Evolutionary conservation across 352 stramenopile genomes (phyloP).

Genomic region (Blastocystis sp.): DNA sequence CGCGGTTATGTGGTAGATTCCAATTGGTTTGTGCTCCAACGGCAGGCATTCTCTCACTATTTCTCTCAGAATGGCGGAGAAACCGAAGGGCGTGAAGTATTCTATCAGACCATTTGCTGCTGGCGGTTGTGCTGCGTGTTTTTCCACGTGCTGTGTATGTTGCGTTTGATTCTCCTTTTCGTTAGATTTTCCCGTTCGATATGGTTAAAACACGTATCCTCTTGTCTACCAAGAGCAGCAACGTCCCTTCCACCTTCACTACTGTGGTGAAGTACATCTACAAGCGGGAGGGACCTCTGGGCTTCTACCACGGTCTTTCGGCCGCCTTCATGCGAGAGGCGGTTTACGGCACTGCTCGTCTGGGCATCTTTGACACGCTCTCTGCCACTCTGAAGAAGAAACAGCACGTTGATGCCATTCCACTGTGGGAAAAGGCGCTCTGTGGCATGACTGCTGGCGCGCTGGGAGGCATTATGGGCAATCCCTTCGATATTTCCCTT

Average conservation of each 20-base stretch:
- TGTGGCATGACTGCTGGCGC: constrained; percentile 71
- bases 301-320: constrained; percentile 73
- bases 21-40: no score
- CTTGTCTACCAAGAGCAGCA: constrained; percentile 45
- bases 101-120: constrained; percentile 19
- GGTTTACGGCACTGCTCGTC: constrained; percentile 75
- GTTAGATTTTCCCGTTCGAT: constrained; percentile 53
- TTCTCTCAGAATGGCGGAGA: background rate
- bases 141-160: constrained; percentile 52
- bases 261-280: constrained; percentile 52
- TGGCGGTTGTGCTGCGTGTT: constrained; percentile 31
- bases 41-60: background rate
- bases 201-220: constrained; percentile 59
- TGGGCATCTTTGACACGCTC: constrained; percentile 73
- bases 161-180: background rate
- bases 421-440: constrained; percentile 71
- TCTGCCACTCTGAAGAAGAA: constrained; percentile 70
- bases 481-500: constrained; percentile 94
- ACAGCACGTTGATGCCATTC: constrained; percentile 71
- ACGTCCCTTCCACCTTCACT: constrained; percentile 37
- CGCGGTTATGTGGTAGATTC: no score
- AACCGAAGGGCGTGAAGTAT: constrained; percentile 46
- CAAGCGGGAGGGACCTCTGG: background rate
- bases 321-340: constrained; percentile 75
- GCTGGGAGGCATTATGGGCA: constrained; percentile 86